These are phyloP conservation scores for Aspergillus texensis DNA, from an alignment of 2,329 filamentous ascomycete species.

Conservation along the genomic window DNA sequence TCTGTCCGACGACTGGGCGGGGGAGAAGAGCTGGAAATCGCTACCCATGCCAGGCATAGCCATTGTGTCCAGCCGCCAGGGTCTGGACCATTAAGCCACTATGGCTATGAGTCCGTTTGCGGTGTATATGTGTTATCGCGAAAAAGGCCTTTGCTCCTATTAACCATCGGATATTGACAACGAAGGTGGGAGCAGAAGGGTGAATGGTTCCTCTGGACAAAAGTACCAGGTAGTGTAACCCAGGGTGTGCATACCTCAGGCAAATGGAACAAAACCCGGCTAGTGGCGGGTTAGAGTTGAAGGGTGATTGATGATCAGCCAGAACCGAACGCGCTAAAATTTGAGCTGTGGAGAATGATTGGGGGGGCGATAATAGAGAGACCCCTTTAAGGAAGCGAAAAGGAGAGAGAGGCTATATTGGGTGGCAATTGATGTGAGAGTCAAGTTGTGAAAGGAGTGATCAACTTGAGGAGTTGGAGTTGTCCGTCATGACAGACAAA, in stretches of 20 bases:
- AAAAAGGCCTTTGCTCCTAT: slow-evolving; percentile 2
- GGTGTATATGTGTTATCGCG: background rate
- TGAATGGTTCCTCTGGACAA: background rate
- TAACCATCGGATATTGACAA: slow-evolving; percentile 4
- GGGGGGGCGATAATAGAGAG: slow-evolving; percentile 3
- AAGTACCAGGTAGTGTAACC: slow-evolving; percentile 3
- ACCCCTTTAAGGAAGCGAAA: background rate
- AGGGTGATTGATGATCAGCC: slow-evolving; percentile 20
- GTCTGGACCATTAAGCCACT: slow-evolving; percentile 22
- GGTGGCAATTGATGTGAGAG: background rate
- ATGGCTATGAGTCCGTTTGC: background rate
- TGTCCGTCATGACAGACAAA: background rate
- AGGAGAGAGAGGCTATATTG: background rate
- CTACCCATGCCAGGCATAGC: slow-evolving; percentile 30
- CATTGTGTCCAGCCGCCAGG: slow-evolving; percentile 24
- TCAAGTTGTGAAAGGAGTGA: background rate
- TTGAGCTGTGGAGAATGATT: slow-evolving; percentile 19
- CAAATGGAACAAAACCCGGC: slow-evolving; percentile 8
- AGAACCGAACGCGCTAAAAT: slow-evolving; percentile 18
- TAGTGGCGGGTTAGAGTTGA: slow-evolving; percentile 15
- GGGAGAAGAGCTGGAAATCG: slow-evolving; percentile 40
- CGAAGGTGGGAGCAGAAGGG: slow-evolving; percentile 3
- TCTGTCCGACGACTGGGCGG: slow-evolving; percentile 23
- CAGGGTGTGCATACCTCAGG: slow-evolving; percentile 13
- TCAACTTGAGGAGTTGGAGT: background rate